Conservation (phyloP, 2,329 filamentous ascomycete species). For the Mollisiaceae sp. region DNA sequence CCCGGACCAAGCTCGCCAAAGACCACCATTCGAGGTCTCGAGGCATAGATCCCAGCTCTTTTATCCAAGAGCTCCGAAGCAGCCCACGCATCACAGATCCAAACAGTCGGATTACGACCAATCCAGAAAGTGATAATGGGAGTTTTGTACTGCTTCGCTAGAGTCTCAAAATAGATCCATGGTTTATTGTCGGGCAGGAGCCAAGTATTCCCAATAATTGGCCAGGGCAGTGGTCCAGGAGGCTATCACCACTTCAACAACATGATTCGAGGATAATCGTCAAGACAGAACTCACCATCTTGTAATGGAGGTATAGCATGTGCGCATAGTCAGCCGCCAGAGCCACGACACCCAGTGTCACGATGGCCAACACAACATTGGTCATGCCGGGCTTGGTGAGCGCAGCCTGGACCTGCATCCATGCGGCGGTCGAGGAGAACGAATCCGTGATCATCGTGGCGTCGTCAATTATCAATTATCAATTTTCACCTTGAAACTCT, state of each 20-base stretch:
- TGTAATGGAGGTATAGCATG: constrained; percentile 31
- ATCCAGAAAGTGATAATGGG: constrained; percentile 36
- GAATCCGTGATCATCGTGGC: constrained; percentile 22
- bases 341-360: constrained; percentile 13
- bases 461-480: too few relatives aligned
- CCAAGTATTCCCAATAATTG: constrained; percentile 33
- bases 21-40: constrained; percentile 32
- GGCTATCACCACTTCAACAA: constrained; percentile 23
- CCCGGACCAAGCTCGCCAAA: constrained; percentile 32
- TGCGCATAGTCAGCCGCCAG: constrained; percentile 29
- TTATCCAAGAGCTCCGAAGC: constrained; percentile 33
- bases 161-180: constrained; percentile 34
- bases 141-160: constrained; percentile 30
- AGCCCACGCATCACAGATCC: constrained; percentile 32
- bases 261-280: background rate
- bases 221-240: constrained; percentile 31
- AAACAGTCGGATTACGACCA: constrained; percentile 30
- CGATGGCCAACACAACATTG: constrained; percentile 15
- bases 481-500: background rate
- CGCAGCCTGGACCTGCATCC: constrained; percentile 26
- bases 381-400: constrained; percentile 18
- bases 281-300: constrained; percentile 23
- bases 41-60: constrained; percentile 32
- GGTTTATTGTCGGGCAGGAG: constrained; percentile 30
- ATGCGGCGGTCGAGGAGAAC: constrained; percentile 24